These are phyloP conservation scores for Leptographium flavum DNA, from an alignment of 2,329 filamentous ascomycete genomes.

Conservation along the genomic window DNA sequence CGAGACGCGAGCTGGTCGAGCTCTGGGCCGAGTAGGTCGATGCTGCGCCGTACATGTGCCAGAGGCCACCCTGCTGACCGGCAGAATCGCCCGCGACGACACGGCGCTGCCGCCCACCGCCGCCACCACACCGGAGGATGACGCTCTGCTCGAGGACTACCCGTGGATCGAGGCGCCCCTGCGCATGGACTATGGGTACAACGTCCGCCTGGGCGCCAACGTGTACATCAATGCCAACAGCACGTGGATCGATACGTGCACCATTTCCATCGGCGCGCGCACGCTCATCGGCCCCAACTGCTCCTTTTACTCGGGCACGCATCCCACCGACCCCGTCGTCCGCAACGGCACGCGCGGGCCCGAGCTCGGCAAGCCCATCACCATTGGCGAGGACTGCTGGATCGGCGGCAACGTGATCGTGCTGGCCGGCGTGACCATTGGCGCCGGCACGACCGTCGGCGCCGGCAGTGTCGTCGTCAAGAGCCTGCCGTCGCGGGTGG, in stretches of 20 bases:
- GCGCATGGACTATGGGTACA: conserved; percentile 63
- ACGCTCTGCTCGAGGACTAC: conserved; percentile 44
- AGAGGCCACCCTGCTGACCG: not conserved
- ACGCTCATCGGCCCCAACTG: conserved; percentile 71
- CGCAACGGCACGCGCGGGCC: conserved; percentile 64
- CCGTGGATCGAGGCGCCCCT: conserved; percentile 60
- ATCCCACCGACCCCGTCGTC: conserved; percentile 61
- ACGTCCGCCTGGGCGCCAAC: conserved; percentile 53
- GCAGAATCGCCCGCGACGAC: conserved; percentile 47
- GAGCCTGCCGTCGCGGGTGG: conserved; percentile 47
- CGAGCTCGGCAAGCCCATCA: conserved; percentile 59
- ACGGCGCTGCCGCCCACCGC: conserved; percentile 47
- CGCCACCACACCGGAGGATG: conserved; percentile 47
- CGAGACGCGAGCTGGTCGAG: conserved; percentile 48
- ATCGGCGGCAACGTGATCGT: conserved; percentile 58
- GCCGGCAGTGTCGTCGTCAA: conserved; percentile 77
- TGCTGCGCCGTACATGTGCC: too few species aligned
- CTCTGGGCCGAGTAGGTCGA: conserved; percentile 60
- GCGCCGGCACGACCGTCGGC: conserved; percentile 58
- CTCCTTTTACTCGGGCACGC: conserved; percentile 58
- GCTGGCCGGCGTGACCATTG: conserved; percentile 65
- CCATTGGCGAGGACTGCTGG: conserved; percentile 71
- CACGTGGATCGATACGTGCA: conserved; percentile 63
- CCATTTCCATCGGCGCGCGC: conserved; percentile 59
- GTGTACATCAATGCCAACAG: conserved; percentile 66